Evolutionary conservation across 2,329 filamentous ascomycete genomes (phyloP), one percentile per base, ranked within the genome.

Genomic region (Colletotrichum agaves): DNA sequence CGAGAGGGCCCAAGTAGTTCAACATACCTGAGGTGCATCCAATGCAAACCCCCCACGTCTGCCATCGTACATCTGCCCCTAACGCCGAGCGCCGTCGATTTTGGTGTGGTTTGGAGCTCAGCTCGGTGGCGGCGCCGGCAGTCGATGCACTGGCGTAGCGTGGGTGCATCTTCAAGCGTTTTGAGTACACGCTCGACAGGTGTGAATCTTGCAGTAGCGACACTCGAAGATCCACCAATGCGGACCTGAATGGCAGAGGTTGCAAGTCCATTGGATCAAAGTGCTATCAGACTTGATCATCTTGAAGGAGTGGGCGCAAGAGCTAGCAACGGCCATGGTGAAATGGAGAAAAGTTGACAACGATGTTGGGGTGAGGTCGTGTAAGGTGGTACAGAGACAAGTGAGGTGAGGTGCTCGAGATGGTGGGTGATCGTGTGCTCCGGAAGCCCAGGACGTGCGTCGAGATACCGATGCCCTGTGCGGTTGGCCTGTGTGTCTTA

Each of bases 201-300:
- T 84, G 78, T 91, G 88, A 57, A 90, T 79, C 76, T 89, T 88
- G 85, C 90, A 92, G 76, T 90, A 90, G 69, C 84, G 82, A 79
- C 90, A 92, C 77, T 91, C 88, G 71, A 86, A 91, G 73, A 92
- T 91, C 78, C 85, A 86, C 87, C 88, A 91, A 77, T 89, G 86
- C 58, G 88, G 88, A 1, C 88, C 89, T 2, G 85, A 86, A 69
- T 88, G 85, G 75, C 89, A 91, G 73, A 89, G 79, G 67, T 86
- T 84, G 81, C 90, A 92, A 57, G 83, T 82, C 88, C 89, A 92
- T 75, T 89, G 85, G 63, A 92, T 83, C 61, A 91, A 76, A 11
- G 84, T 89, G 74, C 81, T 90, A 73, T 91, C 88, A 33, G 87
- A 89, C 78, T 91, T 91, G 79, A 91, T 85, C 77, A 91, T 83